A percentile compares a stretch with the other conserved stretches of the same genome.
Conservation (phyloP, 140 eudicot species). For the Bidens hawaiensis region DNA sequence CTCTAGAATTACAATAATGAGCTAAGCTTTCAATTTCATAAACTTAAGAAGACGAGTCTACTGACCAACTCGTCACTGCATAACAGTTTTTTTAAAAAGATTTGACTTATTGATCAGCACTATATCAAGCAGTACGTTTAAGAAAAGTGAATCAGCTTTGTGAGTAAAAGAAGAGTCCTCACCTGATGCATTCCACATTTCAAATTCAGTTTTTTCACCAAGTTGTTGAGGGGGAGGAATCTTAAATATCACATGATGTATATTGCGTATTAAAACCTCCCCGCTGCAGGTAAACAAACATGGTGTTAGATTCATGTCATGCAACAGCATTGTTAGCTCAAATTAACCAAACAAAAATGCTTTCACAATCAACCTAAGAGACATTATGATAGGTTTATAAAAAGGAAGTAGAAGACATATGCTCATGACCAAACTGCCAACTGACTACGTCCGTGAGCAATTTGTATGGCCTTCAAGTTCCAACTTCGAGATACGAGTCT, state of each 20-base stretch:
- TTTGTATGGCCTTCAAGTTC: constrained; percentile 2
- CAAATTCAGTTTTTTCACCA: constrained; percentile 45
- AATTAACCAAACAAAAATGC: background rate
- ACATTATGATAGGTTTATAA: background rate
- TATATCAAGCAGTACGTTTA: background rate
- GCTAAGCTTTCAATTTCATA: background rate
- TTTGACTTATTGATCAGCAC: background rate
- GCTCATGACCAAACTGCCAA: background rate
- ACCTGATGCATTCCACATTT: constrained; percentile 83
- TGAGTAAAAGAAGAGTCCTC: constrained; percentile 14
- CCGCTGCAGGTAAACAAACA: constrained; percentile 38
- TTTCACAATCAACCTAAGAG: background rate
- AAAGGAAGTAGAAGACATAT: background rate
- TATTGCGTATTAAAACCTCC: constrained; percentile 54
- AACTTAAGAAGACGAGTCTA: background rate
- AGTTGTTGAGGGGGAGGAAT: constrained; percentile 58
- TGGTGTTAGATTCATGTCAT: background rate
- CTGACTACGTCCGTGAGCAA: background rate
- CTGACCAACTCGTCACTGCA: background rate
- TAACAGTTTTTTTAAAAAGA: background rate
- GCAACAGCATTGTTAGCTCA: constrained; percentile 7
- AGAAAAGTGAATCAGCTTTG: background rate
- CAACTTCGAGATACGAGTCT: background rate
- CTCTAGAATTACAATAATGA: background rate
- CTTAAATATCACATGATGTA: constrained; percentile 47